phyloP scores from a whole-genome alignment of 2,329 filamentous ascomycete species.

The Aspergillus spinulosporus region DNA sequence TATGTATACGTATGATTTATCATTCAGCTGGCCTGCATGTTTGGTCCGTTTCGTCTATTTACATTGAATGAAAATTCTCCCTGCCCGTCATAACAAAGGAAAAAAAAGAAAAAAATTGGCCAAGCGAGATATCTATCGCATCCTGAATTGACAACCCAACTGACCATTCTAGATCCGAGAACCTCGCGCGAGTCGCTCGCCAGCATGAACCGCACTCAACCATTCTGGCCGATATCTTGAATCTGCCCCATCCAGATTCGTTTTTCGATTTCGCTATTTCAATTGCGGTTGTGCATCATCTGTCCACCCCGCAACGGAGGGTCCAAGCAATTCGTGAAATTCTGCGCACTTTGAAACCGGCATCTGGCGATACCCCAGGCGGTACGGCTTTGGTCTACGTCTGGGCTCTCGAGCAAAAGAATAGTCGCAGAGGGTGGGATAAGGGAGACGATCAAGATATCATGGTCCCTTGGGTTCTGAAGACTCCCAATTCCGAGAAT shows the following conservation, averaged over 20 bases:
- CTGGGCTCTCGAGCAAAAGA: constrained; percentile 91
- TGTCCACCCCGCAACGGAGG: constrained; percentile 74
- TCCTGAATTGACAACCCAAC: constrained; percentile 2
- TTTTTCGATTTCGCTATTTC: constrained; percentile 85
- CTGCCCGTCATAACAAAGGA: constrained; percentile 11
- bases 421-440: constrained; percentile 85
- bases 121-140: background rate
- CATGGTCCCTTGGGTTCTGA: constrained; percentile 92
- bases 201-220: constrained; percentile 64
- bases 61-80: constrained; percentile 15
- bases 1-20: constrained; percentile 49
- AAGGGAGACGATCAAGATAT: constrained; percentile 82
- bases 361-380: constrained; percentile 29
- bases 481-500: constrained; percentile 49
- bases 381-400: constrained; percentile 82
- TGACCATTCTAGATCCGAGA: constrained; percentile 52
- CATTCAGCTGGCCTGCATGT: constrained; percentile 42
- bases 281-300: constrained; percentile 91
- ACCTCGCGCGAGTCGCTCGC: constrained; percentile 59
- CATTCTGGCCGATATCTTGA: constrained; percentile 77
- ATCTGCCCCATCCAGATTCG: constrained; percentile 70
- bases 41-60: constrained; percentile 18
- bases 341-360: constrained; percentile 60
- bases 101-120: background rate
- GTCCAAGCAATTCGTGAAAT: constrained; percentile 71